These are phyloP conservation scores for Cotoneaster glaucophyllus DNA, from an alignment of 306 rosid species.

Conservation along the genomic window DNA sequence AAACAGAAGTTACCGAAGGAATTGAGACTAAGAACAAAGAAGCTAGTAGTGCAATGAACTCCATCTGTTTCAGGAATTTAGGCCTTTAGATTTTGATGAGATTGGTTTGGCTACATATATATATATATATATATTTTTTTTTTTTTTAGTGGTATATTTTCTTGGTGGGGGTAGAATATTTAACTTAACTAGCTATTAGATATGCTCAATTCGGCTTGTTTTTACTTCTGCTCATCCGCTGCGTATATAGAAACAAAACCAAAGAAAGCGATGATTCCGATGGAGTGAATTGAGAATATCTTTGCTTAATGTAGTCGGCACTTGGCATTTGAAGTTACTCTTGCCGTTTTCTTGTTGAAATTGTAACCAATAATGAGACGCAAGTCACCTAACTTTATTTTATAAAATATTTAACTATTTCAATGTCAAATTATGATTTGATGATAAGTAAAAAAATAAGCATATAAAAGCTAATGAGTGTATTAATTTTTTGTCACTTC, in stretches of 20 bases:
- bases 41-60: not conserved
- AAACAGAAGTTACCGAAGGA: conserved; percentile 13
- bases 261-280: conserved; percentile 6
- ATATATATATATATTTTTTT: too few species aligned
- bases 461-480: too few species aligned
- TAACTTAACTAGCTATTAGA: not conserved
- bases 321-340: not conserved
- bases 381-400: too few species aligned
- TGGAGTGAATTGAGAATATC: not conserved
- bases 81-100: not conserved
- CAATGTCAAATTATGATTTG: too few species aligned
- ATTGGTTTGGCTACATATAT: not conserved
- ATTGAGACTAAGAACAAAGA: conserved; percentile 26
- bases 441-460: too few species aligned
- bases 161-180: not conserved
- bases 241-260: not conserved
- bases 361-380: not conserved
- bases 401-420: too few species aligned
- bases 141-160: not conserved
- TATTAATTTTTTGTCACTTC: too few species aligned
- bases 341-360: not conserved
- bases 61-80: conserved; percentile 11
- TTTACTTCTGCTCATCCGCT: not conserved
- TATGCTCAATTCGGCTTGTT: conserved; percentile 2
- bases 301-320: not conserved